Conservation (phyloP, 2,329 filamentous ascomycete species). For the Pyrenochaeta sp. region DNA sequence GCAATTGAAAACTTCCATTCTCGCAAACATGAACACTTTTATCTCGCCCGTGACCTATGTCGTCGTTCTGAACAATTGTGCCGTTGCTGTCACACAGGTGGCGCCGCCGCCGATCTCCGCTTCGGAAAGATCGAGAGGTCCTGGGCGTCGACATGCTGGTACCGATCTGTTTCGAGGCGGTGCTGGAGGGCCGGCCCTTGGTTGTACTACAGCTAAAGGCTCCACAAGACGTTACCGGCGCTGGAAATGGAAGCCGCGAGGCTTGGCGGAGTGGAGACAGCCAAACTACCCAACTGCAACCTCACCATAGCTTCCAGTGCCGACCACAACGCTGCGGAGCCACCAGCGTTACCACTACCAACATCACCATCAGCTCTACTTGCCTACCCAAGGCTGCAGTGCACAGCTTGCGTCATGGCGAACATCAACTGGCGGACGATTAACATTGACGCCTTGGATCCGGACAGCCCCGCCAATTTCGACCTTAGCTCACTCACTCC, state of each 20-base stretch:
- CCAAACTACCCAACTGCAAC: constrained; percentile 28
- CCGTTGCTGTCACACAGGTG: constrained; percentile 33
- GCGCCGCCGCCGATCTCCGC: constrained; percentile 36
- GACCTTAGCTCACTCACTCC: constrained; percentile 85
- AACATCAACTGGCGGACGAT: constrained; percentile 80
- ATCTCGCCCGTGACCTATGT: constrained; percentile 15
- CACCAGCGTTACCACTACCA: constrained; percentile 7
- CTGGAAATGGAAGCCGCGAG: constrained; percentile 26
- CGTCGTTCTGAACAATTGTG: constrained; percentile 13
- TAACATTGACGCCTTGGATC: constrained; percentile 90
- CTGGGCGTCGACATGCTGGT: constrained; percentile 18
- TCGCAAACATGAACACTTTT: constrained; percentile 6
- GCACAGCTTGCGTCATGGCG: constrained; percentile 49
- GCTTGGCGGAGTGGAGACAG: constrained; percentile 41
- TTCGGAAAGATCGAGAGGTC: constrained; percentile 27
- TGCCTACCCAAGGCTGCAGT: constrained; percentile 3
- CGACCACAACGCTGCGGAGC: constrained; percentile 19
- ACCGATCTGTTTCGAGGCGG: constrained; percentile 37
- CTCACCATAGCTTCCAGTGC: constrained; percentile 28
- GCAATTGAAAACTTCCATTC: constrained; percentile 38
- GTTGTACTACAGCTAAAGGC: constrained; percentile 40
- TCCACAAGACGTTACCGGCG: constrained; percentile 32
- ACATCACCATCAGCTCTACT: background rate
- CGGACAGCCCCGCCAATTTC: constrained; percentile 91
- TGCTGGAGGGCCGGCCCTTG: constrained; percentile 44